Evolutionary conservation across 2,329 filamentous ascomycete genomes (phyloP).

Genomic region (Trichoderma atrobrunneum): DNA sequence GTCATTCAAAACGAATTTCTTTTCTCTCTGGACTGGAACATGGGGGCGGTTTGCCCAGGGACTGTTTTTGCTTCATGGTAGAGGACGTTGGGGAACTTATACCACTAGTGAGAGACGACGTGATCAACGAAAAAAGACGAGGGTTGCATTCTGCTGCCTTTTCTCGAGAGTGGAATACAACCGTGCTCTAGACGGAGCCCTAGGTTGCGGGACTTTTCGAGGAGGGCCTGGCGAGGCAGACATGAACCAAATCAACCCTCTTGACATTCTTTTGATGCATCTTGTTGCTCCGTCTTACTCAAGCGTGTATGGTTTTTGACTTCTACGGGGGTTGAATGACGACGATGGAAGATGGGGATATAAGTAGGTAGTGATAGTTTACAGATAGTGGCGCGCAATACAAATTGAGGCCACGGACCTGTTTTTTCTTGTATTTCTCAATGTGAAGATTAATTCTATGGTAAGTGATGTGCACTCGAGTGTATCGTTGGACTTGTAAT

Average conservation of each 20-base stretch:
- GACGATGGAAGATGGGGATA: slow-evolving; percentile 12
- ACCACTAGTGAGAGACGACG: background rate
- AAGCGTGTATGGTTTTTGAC: slow-evolving; percentile 12
- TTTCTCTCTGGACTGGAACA: slow-evolving; percentile 30
- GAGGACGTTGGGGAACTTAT: background rate
- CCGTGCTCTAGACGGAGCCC: slow-evolving; percentile 1
- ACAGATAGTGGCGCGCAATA: slow-evolving; percentile 31
- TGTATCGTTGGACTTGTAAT: background rate
- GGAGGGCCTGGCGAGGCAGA: slow-evolving; percentile 18
- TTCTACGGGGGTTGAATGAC: background rate
- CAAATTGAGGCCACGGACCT: slow-evolving; percentile 24
- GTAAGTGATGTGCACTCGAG: background rate
- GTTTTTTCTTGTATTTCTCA: background rate
- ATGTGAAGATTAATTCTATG: background rate
- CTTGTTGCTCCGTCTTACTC: slow-evolving; percentile 1
- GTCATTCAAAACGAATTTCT: slow-evolving; percentile 35
- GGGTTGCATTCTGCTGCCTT: slow-evolving; percentile 7
- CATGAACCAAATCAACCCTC: background rate
- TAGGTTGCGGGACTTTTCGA: slow-evolving; percentile 2
- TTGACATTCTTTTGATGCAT: background rate
- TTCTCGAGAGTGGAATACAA: slow-evolving; percentile 12
- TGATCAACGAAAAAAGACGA: background rate
- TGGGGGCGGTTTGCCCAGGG: slow-evolving; percentile 4
- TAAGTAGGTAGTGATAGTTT: slow-evolving; percentile 30
- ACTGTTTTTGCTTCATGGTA: slow-evolving; percentile 9